Conservation (phyloP, 495 filamentous ascomycete species). For the Bombardia bombarda region DNA sequence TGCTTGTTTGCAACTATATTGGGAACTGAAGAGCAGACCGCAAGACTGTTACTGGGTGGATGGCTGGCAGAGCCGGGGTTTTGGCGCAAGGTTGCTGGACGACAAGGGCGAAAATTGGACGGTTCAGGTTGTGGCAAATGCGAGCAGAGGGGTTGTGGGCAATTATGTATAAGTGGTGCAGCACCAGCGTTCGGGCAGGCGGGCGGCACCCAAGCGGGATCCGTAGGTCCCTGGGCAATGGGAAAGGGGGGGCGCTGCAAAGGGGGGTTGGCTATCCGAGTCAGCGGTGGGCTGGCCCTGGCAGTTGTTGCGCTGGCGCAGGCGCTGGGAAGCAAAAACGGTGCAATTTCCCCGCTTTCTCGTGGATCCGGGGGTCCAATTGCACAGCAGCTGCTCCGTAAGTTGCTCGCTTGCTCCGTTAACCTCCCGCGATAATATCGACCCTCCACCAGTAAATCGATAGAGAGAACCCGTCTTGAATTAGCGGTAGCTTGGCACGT, state of each 20-base stretch:
- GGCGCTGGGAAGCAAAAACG: too few relatives aligned
- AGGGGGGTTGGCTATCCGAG: slow-evolving; percentile 3
- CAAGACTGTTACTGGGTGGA: too few relatives aligned
- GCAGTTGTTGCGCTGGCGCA: too few relatives aligned
- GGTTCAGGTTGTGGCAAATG: too few relatives aligned
- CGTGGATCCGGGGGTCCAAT: slow-evolving; percentile 6
- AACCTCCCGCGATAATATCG: slow-evolving; percentile 4
- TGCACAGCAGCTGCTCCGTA: neutral
- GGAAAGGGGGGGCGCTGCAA: neutral
- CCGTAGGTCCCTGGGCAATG: neutral
- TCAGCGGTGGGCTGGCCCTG: slow-evolving; percentile 1
- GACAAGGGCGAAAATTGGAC: too few relatives aligned
- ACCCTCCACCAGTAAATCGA: slow-evolving; percentile 9
- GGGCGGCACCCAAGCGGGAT: too few relatives aligned
- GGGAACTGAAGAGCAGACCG: too few relatives aligned
- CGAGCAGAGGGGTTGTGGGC: slow-evolving; percentile 24
- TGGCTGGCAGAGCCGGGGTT: too few relatives aligned
- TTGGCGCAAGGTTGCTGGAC: too few relatives aligned
- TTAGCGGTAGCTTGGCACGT: slow-evolving; percentile 24
- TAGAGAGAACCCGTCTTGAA: slow-evolving; percentile 6
- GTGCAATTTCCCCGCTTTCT: slow-evolving; percentile 5
- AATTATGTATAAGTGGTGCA: slow-evolving; percentile 15
- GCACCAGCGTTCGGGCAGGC: too few relatives aligned
- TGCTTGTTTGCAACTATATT: too few relatives aligned
- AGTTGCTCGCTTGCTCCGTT: slow-evolving; percentile 2